These are phyloP conservation scores for Colletotrichum karsti DNA, from an alignment of 2,329 filamentous ascomycete species.

Conservation along the genomic window DNA sequence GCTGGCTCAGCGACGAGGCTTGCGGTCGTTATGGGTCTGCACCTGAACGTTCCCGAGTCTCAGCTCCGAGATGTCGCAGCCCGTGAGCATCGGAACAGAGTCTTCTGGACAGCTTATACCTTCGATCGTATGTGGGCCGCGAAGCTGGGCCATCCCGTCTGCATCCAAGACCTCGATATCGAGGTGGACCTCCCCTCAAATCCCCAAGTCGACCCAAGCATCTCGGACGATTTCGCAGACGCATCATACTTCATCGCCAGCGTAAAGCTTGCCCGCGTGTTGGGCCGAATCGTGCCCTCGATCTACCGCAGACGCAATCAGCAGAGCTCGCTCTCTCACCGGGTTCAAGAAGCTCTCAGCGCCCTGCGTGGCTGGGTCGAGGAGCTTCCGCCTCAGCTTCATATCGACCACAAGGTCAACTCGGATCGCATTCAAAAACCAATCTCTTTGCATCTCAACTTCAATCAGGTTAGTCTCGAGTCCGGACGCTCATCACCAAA, in stretches of 20 bases:
- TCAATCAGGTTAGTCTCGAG: conserved; percentile 31
- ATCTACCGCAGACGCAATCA: conserved; percentile 41
- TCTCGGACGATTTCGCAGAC: conserved; percentile 41
- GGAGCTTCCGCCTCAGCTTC: conserved; percentile 39
- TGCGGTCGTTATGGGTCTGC: conserved; percentile 52
- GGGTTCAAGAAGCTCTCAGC: conserved; percentile 41
- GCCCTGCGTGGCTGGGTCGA: conserved; percentile 41
- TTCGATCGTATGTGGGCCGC: conserved; percentile 58
- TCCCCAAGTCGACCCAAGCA: conserved; percentile 35
- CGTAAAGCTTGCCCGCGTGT: conserved; percentile 46
- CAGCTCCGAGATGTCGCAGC: conserved; percentile 47
- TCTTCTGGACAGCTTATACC: conserved; percentile 54
- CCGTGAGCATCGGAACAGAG: conserved; percentile 48
- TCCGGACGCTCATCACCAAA: accelerated
- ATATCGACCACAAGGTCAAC: conserved; percentile 33
- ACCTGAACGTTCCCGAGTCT: conserved; percentile 46
- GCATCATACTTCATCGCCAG: conserved; percentile 42
- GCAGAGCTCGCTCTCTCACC: conserved; percentile 38
- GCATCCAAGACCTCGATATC: conserved; percentile 58
- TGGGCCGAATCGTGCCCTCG: conserved; percentile 37
- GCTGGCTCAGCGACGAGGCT: conserved; percentile 54
- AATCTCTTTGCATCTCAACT: conserved; percentile 43
- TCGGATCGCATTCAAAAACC: conserved; percentile 34
- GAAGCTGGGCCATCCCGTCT: conserved; percentile 56
- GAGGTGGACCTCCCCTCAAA: conserved; percentile 51